Evolutionary conservation across 768 basidiomycete species (phyloP).

Genomic region (Plicaturopsis crispa): DNA sequence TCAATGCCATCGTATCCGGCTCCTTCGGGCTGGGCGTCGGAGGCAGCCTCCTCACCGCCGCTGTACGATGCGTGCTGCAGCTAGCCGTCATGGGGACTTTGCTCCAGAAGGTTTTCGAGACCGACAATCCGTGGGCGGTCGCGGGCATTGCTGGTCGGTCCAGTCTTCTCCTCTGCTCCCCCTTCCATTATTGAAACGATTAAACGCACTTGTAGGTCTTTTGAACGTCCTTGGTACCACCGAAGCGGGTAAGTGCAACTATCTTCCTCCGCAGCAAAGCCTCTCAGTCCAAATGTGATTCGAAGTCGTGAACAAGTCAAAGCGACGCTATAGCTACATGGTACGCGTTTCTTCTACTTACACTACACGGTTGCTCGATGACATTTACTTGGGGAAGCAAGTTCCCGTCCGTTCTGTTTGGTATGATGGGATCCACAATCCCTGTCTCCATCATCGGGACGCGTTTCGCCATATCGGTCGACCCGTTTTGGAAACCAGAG

Average conservation of each 20-base stretch:
- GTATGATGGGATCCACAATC: conserved; percentile 70
- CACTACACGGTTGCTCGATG: conserved; percentile 3
- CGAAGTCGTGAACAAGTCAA: conserved; percentile 72
- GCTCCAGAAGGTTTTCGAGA: conserved; percentile 67
- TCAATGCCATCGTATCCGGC: conserved; percentile 62
- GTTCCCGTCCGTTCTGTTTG: conserved; percentile 61
- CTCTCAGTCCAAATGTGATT: no score
- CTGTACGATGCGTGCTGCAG: conserved; percentile 71
- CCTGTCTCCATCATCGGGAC: conserved; percentile 74
- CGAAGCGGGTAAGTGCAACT: conserved; percentile 53
- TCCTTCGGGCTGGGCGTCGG: conserved; percentile 64
- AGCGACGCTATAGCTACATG: conserved; percentile 68
- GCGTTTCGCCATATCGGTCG: conserved; percentile 65
- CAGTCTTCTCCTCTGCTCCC: background rate
- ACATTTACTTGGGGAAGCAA: background rate
- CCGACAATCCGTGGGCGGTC: conserved; percentile 68
- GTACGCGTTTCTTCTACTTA: conserved; percentile 24
- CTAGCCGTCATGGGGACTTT: conserved; percentile 66
- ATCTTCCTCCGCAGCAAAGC: background rate
- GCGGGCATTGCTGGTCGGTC: conserved; percentile 64
- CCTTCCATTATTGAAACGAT: background rate
- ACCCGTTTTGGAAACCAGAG: conserved; percentile 79
- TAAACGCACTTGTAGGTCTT: background rate
- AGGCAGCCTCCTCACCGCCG: conserved; percentile 57
- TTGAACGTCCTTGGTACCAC: conserved; percentile 58